These are phyloP conservation scores for Flueggea neowawraea DNA, from an alignment of 441 rosid species.

Conservation along the genomic window DNA sequence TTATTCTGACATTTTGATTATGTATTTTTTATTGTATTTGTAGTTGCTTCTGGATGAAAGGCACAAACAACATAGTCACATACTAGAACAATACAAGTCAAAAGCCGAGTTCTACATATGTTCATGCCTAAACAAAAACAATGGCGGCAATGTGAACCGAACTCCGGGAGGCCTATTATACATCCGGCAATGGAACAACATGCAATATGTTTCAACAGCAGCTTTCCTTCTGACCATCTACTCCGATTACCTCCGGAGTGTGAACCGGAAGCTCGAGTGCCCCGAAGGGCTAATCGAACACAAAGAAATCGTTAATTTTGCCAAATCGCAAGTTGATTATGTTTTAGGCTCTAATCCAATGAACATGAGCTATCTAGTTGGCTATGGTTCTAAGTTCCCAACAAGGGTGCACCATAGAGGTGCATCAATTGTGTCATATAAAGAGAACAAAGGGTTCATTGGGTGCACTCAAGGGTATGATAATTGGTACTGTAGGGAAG, in stretches of 20 bases:
- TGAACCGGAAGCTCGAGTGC: conserved; percentile 44
- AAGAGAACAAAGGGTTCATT: conserved; percentile 77
- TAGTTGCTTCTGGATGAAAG: conserved; percentile 60
- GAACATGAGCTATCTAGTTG: conserved; percentile 89
- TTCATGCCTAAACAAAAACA: conserved; percentile 74
- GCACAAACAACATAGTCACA: conserved; percentile 38
- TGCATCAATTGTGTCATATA: conserved; percentile 74
- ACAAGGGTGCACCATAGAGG: conserved; percentile 84
- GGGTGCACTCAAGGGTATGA: conserved; percentile 98
- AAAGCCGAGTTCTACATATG: conserved; percentile 87
- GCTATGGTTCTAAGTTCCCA: conserved; percentile 73
- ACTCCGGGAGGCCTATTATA: conserved; percentile 82
- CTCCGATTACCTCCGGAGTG: conserved; percentile 49
- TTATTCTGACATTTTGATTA: too few relatives aligned
- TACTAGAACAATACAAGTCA: conserved; percentile 52
- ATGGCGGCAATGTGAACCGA: conserved; percentile 45
- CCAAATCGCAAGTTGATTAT: conserved; percentile 82
- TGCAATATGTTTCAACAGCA: conserved; percentile 91
- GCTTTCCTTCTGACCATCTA: conserved; percentile 74
- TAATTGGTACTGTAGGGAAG: conserved; percentile 60
- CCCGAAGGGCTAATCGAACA: conserved; percentile 37
- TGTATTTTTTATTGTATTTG: neutral
- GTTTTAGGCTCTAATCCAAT: conserved; percentile 81
- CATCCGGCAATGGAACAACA: conserved; percentile 94
- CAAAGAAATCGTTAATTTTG: conserved; percentile 50